phyloP scores from a whole-genome alignment of 176 grass and related monocot species.

The Oryza punctata region DNA sequence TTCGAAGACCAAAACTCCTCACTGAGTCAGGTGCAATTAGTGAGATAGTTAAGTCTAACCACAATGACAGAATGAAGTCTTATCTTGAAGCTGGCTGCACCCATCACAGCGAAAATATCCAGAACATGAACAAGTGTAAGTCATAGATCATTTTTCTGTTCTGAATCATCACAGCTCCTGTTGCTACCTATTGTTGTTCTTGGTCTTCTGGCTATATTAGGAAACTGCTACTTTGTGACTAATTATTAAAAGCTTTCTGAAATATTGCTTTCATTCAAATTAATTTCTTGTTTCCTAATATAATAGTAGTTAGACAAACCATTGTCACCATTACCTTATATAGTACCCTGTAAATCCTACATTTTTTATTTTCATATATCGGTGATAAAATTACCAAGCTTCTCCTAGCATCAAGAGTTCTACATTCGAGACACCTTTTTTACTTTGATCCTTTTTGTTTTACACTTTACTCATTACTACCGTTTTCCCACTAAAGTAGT shows the following conservation, averaged over 20 bases:
- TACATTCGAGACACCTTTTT: background rate
- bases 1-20: slow-evolving; percentile 44
- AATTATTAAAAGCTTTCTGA: background rate
- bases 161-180: background rate
- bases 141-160: background rate
- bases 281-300: background rate
- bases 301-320: too few relatives aligned
- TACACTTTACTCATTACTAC: background rate
- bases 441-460: too few relatives aligned
- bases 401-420: background rate
- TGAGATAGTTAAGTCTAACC: slow-evolving; percentile 49
- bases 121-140: slow-evolving; percentile 21
- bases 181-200: background rate
- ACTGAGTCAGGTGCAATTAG: slow-evolving; percentile 22
- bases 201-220: background rate
- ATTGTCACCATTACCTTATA: too few relatives aligned
- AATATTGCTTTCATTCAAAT: background rate
- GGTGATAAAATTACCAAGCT: background rate
- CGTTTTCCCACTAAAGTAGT: too few relatives aligned
- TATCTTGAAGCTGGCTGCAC: slow-evolving; percentile 30
- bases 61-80: slow-evolving; percentile 18
- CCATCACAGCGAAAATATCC: background rate
- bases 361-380: background rate
- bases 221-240: background rate
- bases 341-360: background rate